Percentiles rank a stretch among this genome's conserved stretches.
These are phyloP conservation scores for Vachellia pachyceras DNA, from an alignment of 306 rosid genomes.

Conservation along the genomic window DNA sequence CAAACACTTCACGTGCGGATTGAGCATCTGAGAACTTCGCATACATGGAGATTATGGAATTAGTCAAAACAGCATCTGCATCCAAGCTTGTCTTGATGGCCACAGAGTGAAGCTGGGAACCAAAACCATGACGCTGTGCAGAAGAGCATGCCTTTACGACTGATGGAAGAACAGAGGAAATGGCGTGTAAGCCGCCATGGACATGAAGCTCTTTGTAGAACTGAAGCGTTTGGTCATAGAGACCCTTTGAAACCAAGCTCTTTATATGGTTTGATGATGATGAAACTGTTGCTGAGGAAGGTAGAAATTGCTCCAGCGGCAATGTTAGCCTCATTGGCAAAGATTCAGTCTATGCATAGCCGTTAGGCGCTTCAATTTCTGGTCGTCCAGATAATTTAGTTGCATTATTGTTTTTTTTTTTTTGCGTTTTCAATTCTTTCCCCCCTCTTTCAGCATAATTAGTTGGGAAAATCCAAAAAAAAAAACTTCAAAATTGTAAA, in stretches of 20 bases:
- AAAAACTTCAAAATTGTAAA: too few species aligned
- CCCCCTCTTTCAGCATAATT: too few species aligned
- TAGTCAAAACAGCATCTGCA: constrained; percentile 53
- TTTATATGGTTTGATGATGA: constrained; percentile 46
- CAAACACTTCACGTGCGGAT: constrained; percentile 65
- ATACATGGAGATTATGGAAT: constrained; percentile 68
- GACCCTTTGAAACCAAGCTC: constrained; percentile 52
- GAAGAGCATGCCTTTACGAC: constrained; percentile 64
- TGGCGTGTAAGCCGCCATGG: constrained; percentile 36
- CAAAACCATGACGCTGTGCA: constrained; percentile 41
- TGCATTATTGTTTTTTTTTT: background rate
- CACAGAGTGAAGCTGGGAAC: constrained; percentile 63
- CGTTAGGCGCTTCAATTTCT: background rate
- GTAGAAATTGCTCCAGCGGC: constrained; percentile 6
- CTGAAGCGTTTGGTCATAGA: constrained; percentile 47
- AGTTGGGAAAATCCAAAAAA: too few species aligned
- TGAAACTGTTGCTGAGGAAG: constrained; percentile 26
- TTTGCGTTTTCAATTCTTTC: too few species aligned
- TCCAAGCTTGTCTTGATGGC: constrained; percentile 50
- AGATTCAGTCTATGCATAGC: background rate
- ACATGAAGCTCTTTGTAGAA: constrained; percentile 51
- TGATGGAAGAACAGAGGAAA: constrained; percentile 59
- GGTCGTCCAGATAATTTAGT: background rate
- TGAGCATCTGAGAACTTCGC: constrained; percentile 43
- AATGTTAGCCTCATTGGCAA: constrained; percentile 28